Percentiles rank a stretch among this genome's conserved stretches.
Evolutionary conservation across 2,329 filamentous ascomycete genomes (phyloP).

Genomic region (Coniochaeta pulveracea): DNA sequence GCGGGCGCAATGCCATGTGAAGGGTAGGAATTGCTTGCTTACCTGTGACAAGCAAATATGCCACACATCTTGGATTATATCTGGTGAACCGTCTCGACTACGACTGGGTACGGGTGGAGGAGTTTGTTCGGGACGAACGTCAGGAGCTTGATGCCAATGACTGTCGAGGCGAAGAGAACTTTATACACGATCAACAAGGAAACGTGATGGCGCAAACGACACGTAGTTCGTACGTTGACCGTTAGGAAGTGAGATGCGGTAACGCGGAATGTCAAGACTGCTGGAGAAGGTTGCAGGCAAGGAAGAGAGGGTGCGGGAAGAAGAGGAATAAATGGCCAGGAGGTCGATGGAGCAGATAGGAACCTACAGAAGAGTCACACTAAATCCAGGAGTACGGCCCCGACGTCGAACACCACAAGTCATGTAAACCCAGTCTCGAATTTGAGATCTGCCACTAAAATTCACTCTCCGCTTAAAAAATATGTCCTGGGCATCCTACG

Average conservation of each 20-base stretch:
- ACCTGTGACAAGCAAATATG: constrained; percentile 93
- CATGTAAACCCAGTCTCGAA: too few relatives aligned
- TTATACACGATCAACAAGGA: constrained; percentile 11
- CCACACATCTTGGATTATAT: constrained; percentile 61
- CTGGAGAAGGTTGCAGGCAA: background rate
- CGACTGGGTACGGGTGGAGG: constrained; percentile 4
- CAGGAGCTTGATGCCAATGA: constrained; percentile 12
- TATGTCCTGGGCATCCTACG: too few relatives aligned
- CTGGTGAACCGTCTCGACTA: background rate
- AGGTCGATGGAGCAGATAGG: background rate
- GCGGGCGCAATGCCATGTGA: constrained; percentile 5
- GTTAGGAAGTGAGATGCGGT: constrained; percentile 1
- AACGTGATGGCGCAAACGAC: background rate
- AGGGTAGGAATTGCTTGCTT: constrained; percentile 26
- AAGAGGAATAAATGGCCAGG: background rate
- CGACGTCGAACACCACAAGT: too few relatives aligned
- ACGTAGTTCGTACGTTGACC: constrained; percentile 1
- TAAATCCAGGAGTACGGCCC: too few relatives aligned
- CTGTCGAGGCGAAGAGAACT: constrained; percentile 9
- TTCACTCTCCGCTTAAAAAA: too few relatives aligned
- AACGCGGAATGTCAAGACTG: too few relatives aligned
- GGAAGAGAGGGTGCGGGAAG: background rate
- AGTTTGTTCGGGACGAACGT: constrained; percentile 9
- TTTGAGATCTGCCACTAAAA: too few relatives aligned
- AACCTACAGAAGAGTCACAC: constrained; percentile 4